Evolutionary conservation across 23 red algal genomes (phyloP).

Genomic region (Cyanidiococcus yangmingshanensis): DNA sequence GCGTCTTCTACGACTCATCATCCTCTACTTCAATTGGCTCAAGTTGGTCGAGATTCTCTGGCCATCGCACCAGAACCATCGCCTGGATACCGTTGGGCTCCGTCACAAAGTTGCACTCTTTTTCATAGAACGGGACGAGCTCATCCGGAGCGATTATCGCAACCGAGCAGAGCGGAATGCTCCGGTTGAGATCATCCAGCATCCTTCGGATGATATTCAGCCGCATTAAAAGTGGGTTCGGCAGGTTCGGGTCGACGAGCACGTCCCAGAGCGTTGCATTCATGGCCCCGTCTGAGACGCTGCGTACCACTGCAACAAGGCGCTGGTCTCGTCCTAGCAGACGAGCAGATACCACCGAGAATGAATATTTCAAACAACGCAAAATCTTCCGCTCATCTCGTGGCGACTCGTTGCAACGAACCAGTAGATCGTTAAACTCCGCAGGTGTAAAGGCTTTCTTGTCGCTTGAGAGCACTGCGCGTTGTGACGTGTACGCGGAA

Average conservation of each 20-base stretch:
- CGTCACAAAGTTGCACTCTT: background rate
- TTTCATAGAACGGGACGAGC: background rate
- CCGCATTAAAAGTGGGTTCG: background rate
- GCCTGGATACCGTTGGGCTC: conserved; percentile 7
- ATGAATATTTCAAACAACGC: background rate
- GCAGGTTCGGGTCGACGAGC: conserved; percentile 8
- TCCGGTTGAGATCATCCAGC: conserved; percentile 1
- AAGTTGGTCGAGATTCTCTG: conserved; percentile 8
- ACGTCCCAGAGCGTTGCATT: conserved; percentile 4
- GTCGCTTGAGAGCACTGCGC: background rate
- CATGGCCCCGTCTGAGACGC: background rate
- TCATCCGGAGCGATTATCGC: conserved; percentile 3
- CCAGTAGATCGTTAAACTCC: conserved; percentile 6
- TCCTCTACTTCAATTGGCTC: background rate
- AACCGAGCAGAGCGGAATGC: background rate
- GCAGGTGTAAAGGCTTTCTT: background rate
- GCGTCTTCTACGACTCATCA: too few relatives aligned
- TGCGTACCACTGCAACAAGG: conserved; percentile 2
- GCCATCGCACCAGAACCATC: background rate
- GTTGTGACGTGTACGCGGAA: background rate
- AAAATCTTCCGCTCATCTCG: background rate
- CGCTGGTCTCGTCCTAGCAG: conserved; percentile 1
- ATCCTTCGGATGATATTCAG: conserved; percentile 9
- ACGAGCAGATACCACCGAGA: background rate
- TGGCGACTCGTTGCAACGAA: background rate